Evolutionary conservation across 2,329 filamentous ascomycete genomes (phyloP), one percentile per base, ranked within the genome.

Genomic region (Penicillium olsonii): DNA sequence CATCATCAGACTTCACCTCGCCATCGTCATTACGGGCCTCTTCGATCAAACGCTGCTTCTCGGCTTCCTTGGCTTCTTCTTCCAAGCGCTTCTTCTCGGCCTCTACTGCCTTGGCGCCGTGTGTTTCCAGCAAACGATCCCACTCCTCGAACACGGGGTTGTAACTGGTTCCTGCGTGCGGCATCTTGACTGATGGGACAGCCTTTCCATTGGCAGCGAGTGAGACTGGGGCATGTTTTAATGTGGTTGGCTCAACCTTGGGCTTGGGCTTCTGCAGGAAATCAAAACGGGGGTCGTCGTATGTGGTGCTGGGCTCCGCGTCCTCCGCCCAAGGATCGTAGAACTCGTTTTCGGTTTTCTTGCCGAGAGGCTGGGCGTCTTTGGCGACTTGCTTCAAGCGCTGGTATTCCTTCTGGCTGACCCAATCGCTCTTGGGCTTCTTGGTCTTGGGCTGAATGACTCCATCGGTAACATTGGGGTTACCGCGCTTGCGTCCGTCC

Each of bases 131-230:
- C 14, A 92, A 82, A 8, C 83, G 79, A 61, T 92, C 87, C 80
- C 95, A 99, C 55, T 96, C 91, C 55, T 84, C 81, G 61, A 95
- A 95, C 5, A 83, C 77, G 0, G 94, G 94, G 68, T 99, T 99
- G 76, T 99, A 99, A 62, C 90, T 95, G 70, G 87, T 90, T 51
- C 90, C 91, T 14, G 87, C 90, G 6, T 84, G 81, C 1, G 94
- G 94, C 64, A 85, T 88, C 53, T 81, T 79, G 0, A 99, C 87
- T 2, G 91, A 85, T 1, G 90, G 88, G 8, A 95, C 78, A 0
- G 81, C 71, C 69, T 92, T 95, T 31, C 91, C 92, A 64, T 80
- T 90, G 37, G 87, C 88, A n/a, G 88, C 82, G 24, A 97, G 80
- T 3, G 92, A 90, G 45, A 95, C 79, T 3, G 94, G 89, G 33